phyloP scores from a whole-genome alignment of 2,329 filamentous ascomycete species.

The Leptographium procerum region DNA sequence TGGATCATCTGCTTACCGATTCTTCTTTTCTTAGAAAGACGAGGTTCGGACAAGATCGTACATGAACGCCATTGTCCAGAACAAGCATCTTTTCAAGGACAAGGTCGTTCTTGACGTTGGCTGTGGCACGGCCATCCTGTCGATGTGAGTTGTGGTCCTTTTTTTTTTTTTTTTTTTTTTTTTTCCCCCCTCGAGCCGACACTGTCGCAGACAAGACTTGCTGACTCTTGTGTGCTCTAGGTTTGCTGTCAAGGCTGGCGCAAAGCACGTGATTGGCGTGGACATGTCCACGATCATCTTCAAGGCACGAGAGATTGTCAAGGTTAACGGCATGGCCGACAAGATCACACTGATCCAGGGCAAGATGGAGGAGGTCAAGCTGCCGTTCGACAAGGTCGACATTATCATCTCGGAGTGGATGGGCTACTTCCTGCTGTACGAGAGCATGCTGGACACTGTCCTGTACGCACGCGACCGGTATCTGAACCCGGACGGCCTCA shows the following conservation, averaged over 20 bases:
- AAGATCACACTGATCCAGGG: slow-evolving; percentile 97
- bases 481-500: slow-evolving; percentile 73
- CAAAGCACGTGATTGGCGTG: slow-evolving; percentile 96
- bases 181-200: too few relatives aligned
- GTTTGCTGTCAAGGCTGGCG: slow-evolving; percentile 93
- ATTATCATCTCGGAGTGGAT: slow-evolving; percentile 99
- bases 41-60: slow-evolving; percentile 95
- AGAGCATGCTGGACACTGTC: slow-evolving; percentile 98
- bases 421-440: slow-evolving; percentile 98
- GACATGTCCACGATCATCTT: slow-evolving; percentile 99
- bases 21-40: slow-evolving; percentile 59
- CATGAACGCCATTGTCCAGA: slow-evolving; percentile 95
- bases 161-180: too few relatives aligned
- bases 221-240: slow-evolving; percentile 31
- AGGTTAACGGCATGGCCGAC: slow-evolving; percentile 78
- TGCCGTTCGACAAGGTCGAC: slow-evolving; percentile 91
- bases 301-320: slow-evolving; percentile 93
- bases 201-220: not conserved
- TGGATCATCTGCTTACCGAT: not conserved
- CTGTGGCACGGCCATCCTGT: slow-evolving; percentile 94
- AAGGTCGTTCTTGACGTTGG: slow-evolving; percentile 93
- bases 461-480: slow-evolving; percentile 93
- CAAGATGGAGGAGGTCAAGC: slow-evolving; percentile 97
- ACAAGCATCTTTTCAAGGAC: slow-evolving; percentile 86
- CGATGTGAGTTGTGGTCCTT: slow-evolving; percentile 94